Percentiles rank a stretch among this genome's conserved stretches.
These are phyloP conservation scores for Phialophora verrucosa DNA, from an alignment of 2,329 filamentous ascomycete species.

Conservation along the genomic window DNA sequence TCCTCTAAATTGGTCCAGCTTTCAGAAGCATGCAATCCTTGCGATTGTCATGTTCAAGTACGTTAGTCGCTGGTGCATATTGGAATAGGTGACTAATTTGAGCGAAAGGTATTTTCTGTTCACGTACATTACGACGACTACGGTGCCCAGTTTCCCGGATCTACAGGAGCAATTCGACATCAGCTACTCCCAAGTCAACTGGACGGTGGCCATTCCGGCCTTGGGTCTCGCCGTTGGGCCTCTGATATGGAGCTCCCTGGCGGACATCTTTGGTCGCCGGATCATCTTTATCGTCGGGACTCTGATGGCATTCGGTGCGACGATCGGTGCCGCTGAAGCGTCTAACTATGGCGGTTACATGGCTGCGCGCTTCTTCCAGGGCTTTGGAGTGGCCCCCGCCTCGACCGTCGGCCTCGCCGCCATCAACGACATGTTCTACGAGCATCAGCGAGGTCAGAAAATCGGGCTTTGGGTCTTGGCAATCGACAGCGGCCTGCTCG, in stretches of 20 bases:
- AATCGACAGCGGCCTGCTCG: conserved; percentile 59
- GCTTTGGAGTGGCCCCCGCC: conserved; percentile 60
- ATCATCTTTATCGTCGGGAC: conserved; percentile 57
- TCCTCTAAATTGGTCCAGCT: conserved; percentile 60
- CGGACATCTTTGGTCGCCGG: conserved; percentile 61
- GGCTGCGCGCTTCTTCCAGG: conserved; percentile 65
- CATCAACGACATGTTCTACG: conserved; percentile 62
- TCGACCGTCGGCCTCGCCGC: conserved; percentile 61
- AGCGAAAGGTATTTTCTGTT: conserved; percentile 60
- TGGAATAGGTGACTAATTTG: not conserved
- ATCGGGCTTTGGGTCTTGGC: conserved; percentile 64
- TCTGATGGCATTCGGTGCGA: conserved; percentile 50
- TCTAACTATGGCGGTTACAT: conserved; percentile 58
- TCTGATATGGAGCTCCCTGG: conserved; percentile 56
- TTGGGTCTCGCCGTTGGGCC: conserved; percentile 60
- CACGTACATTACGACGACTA: conserved; percentile 64
- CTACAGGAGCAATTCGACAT: conserved; percentile 56
- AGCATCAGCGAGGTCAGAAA: conserved; percentile 62
- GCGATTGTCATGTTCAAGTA: conserved; percentile 61
- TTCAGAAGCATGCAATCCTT: conserved; percentile 57
- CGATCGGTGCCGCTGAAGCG: conserved; percentile 51
- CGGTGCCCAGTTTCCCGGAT: conserved; percentile 59
- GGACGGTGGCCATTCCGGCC: conserved; percentile 60
- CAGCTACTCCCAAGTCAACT: conserved; percentile 57
- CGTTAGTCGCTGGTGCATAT: conserved; percentile 31